A percentile compares a stretch with the other conserved stretches of the same genome.
phyloP scores from a whole-genome alignment of 352 stramenopile genomes.

The Globisporangium echinulatum region DNA sequence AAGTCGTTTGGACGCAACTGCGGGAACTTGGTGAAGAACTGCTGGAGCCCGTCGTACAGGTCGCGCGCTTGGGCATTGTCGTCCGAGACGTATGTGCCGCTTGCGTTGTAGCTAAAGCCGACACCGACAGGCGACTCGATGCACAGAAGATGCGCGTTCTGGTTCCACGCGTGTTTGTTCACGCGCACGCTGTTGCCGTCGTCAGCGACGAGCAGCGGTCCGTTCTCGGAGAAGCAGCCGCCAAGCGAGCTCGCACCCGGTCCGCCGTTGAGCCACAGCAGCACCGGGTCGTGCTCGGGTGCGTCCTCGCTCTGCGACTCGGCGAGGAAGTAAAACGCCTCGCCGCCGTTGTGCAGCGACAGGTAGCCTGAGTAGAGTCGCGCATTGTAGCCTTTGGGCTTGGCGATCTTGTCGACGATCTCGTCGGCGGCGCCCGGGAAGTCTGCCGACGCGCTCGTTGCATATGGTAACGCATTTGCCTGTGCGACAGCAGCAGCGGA shows the following conservation, averaged over 20 bases:
- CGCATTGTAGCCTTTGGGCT: slow-evolving; percentile 39
- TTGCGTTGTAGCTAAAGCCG: slow-evolving; percentile 61
- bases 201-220: slow-evolving; percentile 54
- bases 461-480: neutral
- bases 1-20: slow-evolving; percentile 74
- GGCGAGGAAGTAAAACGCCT: slow-evolving; percentile 68
- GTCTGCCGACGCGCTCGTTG: neutral
- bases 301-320: slow-evolving; percentile 44
- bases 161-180: slow-evolving; percentile 57
- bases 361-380: slow-evolving; percentile 60
- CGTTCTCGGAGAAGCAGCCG: slow-evolving; percentile 65
- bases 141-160: slow-evolving; percentile 45
- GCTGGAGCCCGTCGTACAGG: slow-evolving; percentile 71
- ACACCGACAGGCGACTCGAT: slow-evolving; percentile 60
- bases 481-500: neutral
- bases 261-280: slow-evolving; percentile 68
- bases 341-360: slow-evolving; percentile 37
- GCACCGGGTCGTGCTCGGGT: slow-evolving; percentile 32
- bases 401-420: slow-evolving; percentile 35
- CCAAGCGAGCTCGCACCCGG: slow-evolving; percentile 51
- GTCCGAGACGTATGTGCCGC: slow-evolving; percentile 58
- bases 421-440: slow-evolving; percentile 40
- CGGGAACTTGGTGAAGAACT: slow-evolving; percentile 86
- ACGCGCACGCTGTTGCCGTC: slow-evolving; percentile 34
- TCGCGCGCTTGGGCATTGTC: slow-evolving; percentile 70